A percentile compares a stretch with the other conserved stretches of the same genome.
These are phyloP conservation scores for Daedalea quercina DNA, from an alignment of 768 basidiomycete species.

Conservation along the genomic window DNA sequence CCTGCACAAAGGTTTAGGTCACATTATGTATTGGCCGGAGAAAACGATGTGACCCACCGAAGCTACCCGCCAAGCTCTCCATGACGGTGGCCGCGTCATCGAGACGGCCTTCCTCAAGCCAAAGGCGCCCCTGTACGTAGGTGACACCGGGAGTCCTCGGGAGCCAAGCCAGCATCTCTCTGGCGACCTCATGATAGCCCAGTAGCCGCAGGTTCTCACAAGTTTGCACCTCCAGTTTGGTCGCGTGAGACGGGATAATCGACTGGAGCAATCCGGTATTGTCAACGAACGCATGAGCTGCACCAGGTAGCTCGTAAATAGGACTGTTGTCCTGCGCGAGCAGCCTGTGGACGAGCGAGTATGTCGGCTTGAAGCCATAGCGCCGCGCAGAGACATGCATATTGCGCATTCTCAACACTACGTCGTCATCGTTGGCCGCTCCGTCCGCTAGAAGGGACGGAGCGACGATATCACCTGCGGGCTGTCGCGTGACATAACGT, in stretches of 20 bases:
- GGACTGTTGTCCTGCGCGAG: constrained; percentile 42
- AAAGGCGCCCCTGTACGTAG: constrained; percentile 67
- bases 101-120: constrained; percentile 55
- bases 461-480: constrained; percentile 36
- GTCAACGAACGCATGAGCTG: constrained; percentile 69
- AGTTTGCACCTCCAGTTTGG: constrained; percentile 62
- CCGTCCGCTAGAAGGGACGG: constrained; percentile 22
- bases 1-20: constrained; percentile 26
- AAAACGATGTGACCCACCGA: constrained; percentile 44
- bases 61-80: constrained; percentile 68
- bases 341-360: constrained; percentile 59
- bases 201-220: constrained; percentile 62
- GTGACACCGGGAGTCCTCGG: constrained; percentile 71
- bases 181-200: constrained; percentile 53
- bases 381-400: constrained; percentile 49
- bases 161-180: constrained; percentile 68
- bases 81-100: constrained; percentile 71
- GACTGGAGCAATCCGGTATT: constrained; percentile 60
- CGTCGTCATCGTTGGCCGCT: constrained; percentile 47
- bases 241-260: constrained; percentile 59
- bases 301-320: constrained; percentile 35
- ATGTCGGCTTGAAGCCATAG: constrained; percentile 40
- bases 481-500: constrained; percentile 52
- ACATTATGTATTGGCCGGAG: neutral
- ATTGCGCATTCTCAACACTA: constrained; percentile 56